These are phyloP conservation scores for Coniochaeta ligniaria DNA, from an alignment of 2,329 filamentous ascomycete species.

Conservation along the genomic window DNA sequence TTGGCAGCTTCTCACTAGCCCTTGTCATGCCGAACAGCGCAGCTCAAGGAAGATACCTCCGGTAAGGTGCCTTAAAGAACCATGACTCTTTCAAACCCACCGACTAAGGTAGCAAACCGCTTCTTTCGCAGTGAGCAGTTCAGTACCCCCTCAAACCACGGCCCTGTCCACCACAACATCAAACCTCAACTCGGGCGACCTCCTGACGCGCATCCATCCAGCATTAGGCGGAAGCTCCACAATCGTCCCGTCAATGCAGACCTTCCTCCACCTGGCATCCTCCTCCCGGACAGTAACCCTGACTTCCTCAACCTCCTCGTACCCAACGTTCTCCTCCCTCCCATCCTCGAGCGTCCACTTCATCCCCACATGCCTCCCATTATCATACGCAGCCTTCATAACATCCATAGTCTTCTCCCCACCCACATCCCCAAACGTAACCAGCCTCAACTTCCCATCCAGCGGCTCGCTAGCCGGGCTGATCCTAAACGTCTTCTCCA, in stretches of 20 bases:
- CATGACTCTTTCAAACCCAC: no score
- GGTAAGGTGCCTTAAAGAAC: no score
- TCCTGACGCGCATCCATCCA: conserved; percentile 60
- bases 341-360: conserved; percentile 43
- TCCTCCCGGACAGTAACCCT: conserved; percentile 60
- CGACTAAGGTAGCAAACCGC: no score
- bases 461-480: conserved; percentile 66
- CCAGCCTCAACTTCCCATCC: conserved; percentile 62
- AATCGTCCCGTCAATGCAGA: conserved; percentile 90
- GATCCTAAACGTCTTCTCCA: conserved; percentile 77
- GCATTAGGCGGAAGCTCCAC: conserved; percentile 58
- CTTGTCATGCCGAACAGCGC: no score
- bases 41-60: neutral
- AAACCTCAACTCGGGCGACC: conserved; percentile 33
- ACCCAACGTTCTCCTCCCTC: conserved; percentile 51
- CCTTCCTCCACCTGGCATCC: conserved; percentile 69
- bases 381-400: conserved; percentile 59
- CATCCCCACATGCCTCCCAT: conserved; percentile 47
- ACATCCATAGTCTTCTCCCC: conserved; percentile 66
- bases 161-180: conserved; percentile 33
- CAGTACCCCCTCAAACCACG: neutral
- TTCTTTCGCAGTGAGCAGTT: neutral
- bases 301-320: conserved; percentile 63
- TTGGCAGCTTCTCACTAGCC: no score
- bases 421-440: conserved; percentile 65